phyloP scores from a whole-genome alignment of 78 protist species.

The Acrasis kona region DNA sequence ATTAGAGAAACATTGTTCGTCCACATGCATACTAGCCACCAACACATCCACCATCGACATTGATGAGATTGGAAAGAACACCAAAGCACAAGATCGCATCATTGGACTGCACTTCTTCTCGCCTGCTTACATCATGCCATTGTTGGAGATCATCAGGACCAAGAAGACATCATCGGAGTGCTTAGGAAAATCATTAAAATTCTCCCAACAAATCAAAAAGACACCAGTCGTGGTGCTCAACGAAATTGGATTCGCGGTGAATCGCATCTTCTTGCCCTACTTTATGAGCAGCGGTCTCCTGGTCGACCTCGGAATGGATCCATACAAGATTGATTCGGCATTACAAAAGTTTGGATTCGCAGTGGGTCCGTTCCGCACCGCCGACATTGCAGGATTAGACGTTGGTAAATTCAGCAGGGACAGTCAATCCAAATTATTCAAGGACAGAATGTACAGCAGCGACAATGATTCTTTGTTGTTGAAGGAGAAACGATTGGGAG shows the following conservation, averaged over 20 bases:
- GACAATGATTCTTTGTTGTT: background rate
- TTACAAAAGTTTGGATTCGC: slow-evolving; percentile 17
- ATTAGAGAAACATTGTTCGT: slow-evolving; percentile 32
- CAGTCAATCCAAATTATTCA: background rate
- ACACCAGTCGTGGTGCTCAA: slow-evolving; percentile 41
- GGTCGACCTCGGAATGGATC: slow-evolving; percentile 22
- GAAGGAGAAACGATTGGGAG: slow-evolving; percentile 19
- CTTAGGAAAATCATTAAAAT: slow-evolving; percentile 4
- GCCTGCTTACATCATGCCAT: slow-evolving; percentile 63
- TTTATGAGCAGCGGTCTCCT: slow-evolving; percentile 34
- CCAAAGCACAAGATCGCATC: slow-evolving; percentile 18
- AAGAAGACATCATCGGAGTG: background rate
- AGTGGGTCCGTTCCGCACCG: slow-evolving; percentile 44
- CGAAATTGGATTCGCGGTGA: slow-evolving; percentile 56
- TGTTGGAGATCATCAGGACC: slow-evolving; percentile 41
- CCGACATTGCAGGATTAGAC: slow-evolving; percentile 47
- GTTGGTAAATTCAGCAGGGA: background rate
- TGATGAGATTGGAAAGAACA: slow-evolving; percentile 23
- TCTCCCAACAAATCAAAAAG: slow-evolving; percentile 28
- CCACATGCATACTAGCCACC: slow-evolving; percentile 30
- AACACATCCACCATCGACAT: slow-evolving; percentile 49
- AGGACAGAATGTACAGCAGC: background rate
- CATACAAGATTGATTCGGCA: slow-evolving; percentile 27
- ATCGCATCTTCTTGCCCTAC: slow-evolving; percentile 48
- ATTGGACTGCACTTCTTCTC: slow-evolving; percentile 56